A percentile compares a stretch with the other conserved stretches of the same genome.
phyloP scores from a whole-genome alignment of 768 basidiomycete species.

The Termitomyces eurrhizus region DNA sequence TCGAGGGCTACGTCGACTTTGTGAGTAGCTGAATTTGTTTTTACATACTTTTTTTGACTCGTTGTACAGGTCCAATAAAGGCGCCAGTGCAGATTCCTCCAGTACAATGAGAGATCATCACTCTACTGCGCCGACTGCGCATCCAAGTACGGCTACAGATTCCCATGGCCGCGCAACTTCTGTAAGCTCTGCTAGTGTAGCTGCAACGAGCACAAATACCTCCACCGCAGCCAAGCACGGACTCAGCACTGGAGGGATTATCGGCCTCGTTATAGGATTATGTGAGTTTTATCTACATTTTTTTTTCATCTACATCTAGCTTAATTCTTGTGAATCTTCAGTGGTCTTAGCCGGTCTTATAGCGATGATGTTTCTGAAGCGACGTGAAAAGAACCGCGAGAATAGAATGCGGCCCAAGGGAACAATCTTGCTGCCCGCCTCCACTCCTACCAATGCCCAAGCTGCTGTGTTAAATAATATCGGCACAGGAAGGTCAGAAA shows the following conservation, averaged over 20 bases:
- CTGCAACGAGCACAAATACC: background rate
- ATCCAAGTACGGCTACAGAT: background rate
- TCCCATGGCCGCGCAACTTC: background rate
- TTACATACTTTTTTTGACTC: background rate
- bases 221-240: background rate
- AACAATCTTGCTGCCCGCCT: background rate
- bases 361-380: background rate
- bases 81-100: background rate
- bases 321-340: background rate
- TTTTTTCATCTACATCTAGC: background rate
- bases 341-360: conserved; percentile 1
- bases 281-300: background rate
- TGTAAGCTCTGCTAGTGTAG: background rate
- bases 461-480: background rate
- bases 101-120: background rate
- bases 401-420: background rate
- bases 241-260: background rate
- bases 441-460: background rate
- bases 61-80: background rate
- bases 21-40: background rate
- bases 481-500: background rate
- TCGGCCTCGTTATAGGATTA: background rate
- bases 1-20: background rate
- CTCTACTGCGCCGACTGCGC: background rate
- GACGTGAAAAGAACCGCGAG: background rate